A percentile compares a stretch with the other conserved stretches of the same genome.
phyloP scores from a whole-genome alignment of 306 rosid species.

The Castanea mollissima region DNA sequence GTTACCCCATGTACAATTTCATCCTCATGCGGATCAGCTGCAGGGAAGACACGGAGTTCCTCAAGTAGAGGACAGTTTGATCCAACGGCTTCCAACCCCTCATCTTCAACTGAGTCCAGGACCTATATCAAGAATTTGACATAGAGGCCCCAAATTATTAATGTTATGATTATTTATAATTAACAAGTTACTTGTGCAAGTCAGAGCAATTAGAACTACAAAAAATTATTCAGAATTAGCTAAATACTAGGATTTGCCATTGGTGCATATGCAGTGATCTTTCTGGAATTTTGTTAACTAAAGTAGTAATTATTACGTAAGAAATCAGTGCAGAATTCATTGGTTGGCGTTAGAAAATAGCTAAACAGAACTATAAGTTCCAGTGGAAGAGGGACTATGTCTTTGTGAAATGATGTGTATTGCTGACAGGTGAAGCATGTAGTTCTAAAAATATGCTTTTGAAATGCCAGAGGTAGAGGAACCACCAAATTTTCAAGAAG shows the following conservation, averaged over 20 bases:
- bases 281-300: neutral
- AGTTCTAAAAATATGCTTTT: neutral
- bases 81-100: constrained; percentile 82
- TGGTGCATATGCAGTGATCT: neutral
- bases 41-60: constrained; percentile 85
- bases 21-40: constrained; percentile 52
- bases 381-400: too few species aligned
- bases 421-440: too few species aligned
- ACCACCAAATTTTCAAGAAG: neutral
- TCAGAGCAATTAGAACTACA: neutral
- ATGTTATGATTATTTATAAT: neutral
- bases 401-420: too few species aligned
- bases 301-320: neutral
- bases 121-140: constrained; percentile 49
- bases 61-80: constrained; percentile 71
- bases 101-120: constrained; percentile 77
- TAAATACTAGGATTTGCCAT: neutral
- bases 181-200: neutral
- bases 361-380: too few species aligned
- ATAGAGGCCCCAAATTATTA: neutral
- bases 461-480: neutral
- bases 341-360: neutral
- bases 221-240: neutral
- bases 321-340: neutral
- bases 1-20: constrained; percentile 59